Percentiles rank a stretch among this genome's conserved stretches.
phyloP scores from a whole-genome alignment of 495 filamentous ascomycete species.

The Neurospora pannonica region DNA sequence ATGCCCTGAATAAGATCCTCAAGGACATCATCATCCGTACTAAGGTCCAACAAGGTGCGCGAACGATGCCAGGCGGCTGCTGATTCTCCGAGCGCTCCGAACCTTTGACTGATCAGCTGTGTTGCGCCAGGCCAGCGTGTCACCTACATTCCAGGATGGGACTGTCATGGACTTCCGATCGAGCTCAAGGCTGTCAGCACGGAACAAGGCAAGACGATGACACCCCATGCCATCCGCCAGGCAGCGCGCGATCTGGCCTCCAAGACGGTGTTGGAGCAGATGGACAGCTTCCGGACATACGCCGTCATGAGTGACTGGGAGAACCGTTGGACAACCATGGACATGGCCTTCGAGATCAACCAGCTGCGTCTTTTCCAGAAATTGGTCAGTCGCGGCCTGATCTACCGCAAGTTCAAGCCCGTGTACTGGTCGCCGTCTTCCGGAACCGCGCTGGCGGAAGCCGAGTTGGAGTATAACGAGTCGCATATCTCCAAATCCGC shows the following conservation, averaged over 20 bases:
- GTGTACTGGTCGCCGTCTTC: constrained; percentile 96
- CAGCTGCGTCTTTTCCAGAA: constrained; percentile 78
- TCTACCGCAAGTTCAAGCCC: constrained; percentile 82
- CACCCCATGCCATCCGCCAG: constrained; percentile 45
- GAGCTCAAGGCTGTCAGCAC: constrained; percentile 87
- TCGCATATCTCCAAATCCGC: constrained; percentile 72
- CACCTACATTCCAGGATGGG: constrained; percentile 91
- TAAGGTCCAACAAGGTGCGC: constrained; percentile 61
- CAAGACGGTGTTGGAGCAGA: constrained; percentile 70
- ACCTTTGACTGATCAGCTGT: neutral
- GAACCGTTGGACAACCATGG: constrained; percentile 86
- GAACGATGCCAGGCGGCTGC: neutral
- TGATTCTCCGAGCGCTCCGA: neutral
- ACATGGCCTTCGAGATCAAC: constrained; percentile 72
- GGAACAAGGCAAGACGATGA: constrained; percentile 24
- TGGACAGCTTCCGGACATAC: constrained; percentile 70
- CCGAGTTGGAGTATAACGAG: constrained; percentile 90
- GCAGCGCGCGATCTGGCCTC: constrained; percentile 66
- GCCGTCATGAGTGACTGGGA: constrained; percentile 94
- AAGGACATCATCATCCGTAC: constrained; percentile 87
- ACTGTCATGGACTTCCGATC: constrained; percentile 96
- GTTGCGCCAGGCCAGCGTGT: constrained; percentile 45
- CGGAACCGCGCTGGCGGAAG: constrained; percentile 84
- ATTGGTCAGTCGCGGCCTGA: constrained; percentile 75
- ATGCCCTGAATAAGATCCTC: constrained; percentile 93